Base-by-base conservation (phyloP, 2,329 filamentous ascomycete species). In the Alternaria consortialis region DNA sequence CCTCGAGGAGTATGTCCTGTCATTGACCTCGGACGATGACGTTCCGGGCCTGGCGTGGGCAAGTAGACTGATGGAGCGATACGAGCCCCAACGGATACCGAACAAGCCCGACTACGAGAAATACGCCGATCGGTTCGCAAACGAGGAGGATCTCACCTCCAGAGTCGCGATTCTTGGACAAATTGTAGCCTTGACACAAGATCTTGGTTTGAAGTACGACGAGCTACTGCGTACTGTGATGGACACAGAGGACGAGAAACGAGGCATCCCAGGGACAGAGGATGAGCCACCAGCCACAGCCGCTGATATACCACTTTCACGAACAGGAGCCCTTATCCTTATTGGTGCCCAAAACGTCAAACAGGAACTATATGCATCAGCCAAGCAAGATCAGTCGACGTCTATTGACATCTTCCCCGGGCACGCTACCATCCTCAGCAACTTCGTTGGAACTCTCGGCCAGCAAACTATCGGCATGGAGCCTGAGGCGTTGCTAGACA, bases 1-100 rank as follows among this genome's bases (percentile, higher is more conserved):
- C 17, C 79, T 94, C 11, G 91, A 94, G 74, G 86, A 90, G 46
- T 94, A 92, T 67, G 84, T 92, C 62, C 88, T 86, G n/a, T 80
- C 80, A 7, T 66, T 85, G 17, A 72, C 74, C 4, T 76, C 79
- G 4, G 71, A 75, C 6, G 80, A 82, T 23, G 82, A 84, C 68
- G 78, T 83, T 5, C 82, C 83, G 1, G 84, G 83, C 6, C 72
- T 85, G 48, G 80, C 81, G 2, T 85, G 83, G 83, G 79, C 80
- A 6, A 83, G 77, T 64, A 77, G 91, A 52, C 77, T 93, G 57
- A 83, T 91, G 63, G 91, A 94, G 77, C 88, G 85, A 60, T 87
- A 89, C 64, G 83, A 87, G 53, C 91, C 91, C 0, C 84, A 87
- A 56, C 87, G 84, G 70, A 83, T 88, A 23, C 70, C 70, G 15